Conservation (phyloP, 2,329 filamentous ascomycete genomes). For the Malbranchea zuffiana region DNA sequence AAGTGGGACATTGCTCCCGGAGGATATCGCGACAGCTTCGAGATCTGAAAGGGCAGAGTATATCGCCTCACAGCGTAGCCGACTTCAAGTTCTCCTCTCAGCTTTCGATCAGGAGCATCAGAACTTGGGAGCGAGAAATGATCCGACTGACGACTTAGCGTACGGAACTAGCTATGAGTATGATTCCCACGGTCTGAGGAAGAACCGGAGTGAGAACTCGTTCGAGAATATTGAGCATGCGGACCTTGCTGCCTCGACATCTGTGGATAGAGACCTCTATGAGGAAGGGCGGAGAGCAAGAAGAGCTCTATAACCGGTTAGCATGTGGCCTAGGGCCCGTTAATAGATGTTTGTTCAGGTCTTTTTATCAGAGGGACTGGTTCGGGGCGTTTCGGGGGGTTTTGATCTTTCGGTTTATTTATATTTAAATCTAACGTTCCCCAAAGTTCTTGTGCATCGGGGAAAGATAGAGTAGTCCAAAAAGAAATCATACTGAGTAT, state of each 20-base stretch:
- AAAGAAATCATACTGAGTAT: no score
- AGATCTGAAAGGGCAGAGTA: slow-evolving; percentile 59
- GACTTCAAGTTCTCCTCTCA: slow-evolving; percentile 60
- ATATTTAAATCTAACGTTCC: no score
- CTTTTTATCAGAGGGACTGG: no score
- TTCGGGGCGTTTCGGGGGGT: no score
- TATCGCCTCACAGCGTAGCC: slow-evolving; percentile 67
- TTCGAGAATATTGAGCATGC: slow-evolving; percentile 83
- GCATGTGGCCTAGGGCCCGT: no score
- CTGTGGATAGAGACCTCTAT: slow-evolving; percentile 8
- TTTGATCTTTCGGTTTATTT: no score
- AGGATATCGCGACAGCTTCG: slow-evolving; percentile 50
- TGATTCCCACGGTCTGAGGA: slow-evolving; percentile 44
- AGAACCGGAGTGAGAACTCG: slow-evolving; percentile 75
- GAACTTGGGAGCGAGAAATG: slow-evolving; percentile 37
- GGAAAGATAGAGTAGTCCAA: no score
- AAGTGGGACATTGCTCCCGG: slow-evolving; percentile 58
- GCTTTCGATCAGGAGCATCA: slow-evolving; percentile 71
- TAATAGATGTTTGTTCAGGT: no score
- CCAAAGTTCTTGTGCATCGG: no score
- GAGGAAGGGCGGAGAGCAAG: slow-evolving; percentile 4
- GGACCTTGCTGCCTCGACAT: slow-evolving; percentile 30
- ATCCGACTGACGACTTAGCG: slow-evolving; percentile 28
- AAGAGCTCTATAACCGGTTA: no score
- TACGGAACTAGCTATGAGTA: slow-evolving; percentile 27